Evolutionary conservation across 257 asterid species (phyloP).

Genomic region (Solanum paucissectum): DNA sequence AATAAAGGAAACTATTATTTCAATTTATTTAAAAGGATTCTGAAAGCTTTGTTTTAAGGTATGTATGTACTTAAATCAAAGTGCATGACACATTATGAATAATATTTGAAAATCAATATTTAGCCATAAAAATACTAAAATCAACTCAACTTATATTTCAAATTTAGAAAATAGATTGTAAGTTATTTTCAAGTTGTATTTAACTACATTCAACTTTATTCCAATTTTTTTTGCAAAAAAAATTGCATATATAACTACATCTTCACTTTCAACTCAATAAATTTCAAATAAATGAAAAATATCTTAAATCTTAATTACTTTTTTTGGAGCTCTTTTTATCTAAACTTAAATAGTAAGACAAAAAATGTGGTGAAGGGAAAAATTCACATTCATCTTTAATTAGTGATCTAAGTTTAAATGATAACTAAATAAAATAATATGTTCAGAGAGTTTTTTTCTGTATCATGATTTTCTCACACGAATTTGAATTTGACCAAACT

Average conservation of each 20-base stretch:
- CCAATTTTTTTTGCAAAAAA: background rate
- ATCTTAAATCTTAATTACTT: background rate
- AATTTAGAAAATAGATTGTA: too few relatives aligned
- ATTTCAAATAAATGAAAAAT: background rate
- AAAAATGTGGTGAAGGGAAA: background rate
- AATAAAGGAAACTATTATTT: background rate
- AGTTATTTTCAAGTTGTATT: background rate
- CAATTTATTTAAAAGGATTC: background rate
- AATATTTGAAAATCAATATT: too few relatives aligned
- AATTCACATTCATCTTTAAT: background rate
- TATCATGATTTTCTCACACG: background rate
- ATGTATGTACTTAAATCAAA: too few relatives aligned
- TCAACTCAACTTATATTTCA: background rate
- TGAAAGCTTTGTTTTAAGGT: background rate
- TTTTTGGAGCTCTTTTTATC: background rate
- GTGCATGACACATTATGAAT: too few relatives aligned
- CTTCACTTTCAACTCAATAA: background rate
- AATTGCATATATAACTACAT: background rate
- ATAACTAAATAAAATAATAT: too few relatives aligned
- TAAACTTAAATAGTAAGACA: background rate
- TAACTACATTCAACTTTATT: background rate
- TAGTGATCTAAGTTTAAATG: background rate
- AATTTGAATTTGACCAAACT: background rate
- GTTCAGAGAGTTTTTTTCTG: background rate
- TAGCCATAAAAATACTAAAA: background rate